Evolutionary conservation across 2,329 filamentous ascomycete genomes (phyloP), one percentile per base, ranked within the genome.

Genomic region (Xylariales sp.): DNA sequence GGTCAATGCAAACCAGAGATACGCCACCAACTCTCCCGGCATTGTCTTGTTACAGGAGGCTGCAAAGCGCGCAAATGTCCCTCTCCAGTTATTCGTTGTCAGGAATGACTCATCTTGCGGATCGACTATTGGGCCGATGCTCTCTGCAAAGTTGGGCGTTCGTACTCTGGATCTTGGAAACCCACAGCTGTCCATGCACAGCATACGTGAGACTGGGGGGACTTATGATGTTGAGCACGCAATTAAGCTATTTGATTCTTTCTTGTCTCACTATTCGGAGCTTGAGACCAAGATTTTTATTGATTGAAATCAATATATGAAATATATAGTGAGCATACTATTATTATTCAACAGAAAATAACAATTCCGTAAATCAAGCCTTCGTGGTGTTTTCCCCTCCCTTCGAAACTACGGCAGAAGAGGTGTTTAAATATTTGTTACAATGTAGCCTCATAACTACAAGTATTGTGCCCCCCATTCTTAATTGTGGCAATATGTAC

Each of bases 81-180:
- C 93, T 12, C 74, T 98, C 38, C 93, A 98, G 68, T 70, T 97
- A 27, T 97, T 97, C 55, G 93, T 98, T 28, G 91, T 97, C 32
- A 80, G 90, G 56, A 98, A 98, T 63, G 93, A 98, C 61, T 93
- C 85, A 4, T 81, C 85, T 37, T 98, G 93, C 61, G 93, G 93
- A 40, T 91, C 87, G 67, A 98, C 93, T 24, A 98, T 98, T 55
- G 93, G 93, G 0, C 93, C 93, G n/a, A 96, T 96, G 82, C 72
- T 97, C 31, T 86, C 85, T 38, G 89, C 91, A 17, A 83, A 83
- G 42, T 69, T 97, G 52, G 93, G 93, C 40, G 81, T 88, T 38
- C 75, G 93, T 45, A 97, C 93, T 2, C 72, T 98, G 30, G 93
- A 98, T 65, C 66, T 97, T 40, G 91, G 91, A 8, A 97, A 96